A percentile compares a stretch with the other conserved stretches of the same genome.
These are phyloP conservation scores for Linum usitatissimum DNA, from an alignment of 345 rosid species.

Conservation along the genomic window DNA sequence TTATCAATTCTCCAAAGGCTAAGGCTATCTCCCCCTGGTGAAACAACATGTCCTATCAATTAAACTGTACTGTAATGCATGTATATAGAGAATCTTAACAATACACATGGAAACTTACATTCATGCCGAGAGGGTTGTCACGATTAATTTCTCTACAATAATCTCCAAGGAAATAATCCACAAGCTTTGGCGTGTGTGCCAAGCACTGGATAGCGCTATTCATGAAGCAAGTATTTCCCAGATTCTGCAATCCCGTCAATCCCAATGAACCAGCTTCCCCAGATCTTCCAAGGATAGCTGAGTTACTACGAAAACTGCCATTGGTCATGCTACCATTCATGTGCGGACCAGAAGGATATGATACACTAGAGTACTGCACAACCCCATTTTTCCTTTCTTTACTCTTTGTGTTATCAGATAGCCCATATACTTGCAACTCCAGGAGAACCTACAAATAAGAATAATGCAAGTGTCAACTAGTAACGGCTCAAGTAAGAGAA, in stretches of 20 bases:
- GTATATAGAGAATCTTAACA: neutral
- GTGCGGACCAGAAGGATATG: conserved; percentile 23
- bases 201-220: conserved; percentile 95
- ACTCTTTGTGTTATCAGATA: conserved; percentile 74
- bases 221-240: conserved; percentile 99
- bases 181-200: conserved; percentile 94
- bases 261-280: conserved; percentile 94
- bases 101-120: conserved; percentile 34
- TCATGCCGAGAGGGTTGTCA: conserved; percentile 88
- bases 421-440: conserved; percentile 93
- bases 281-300: conserved; percentile 46
- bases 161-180: conserved; percentile 91
- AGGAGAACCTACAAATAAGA: conserved; percentile 47
- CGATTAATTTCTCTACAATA: conserved; percentile 80
- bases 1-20: conserved; percentile 85
- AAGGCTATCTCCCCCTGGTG: conserved; percentile 88
- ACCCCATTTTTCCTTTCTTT: conserved; percentile 58
- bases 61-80: neutral
- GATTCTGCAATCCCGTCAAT: conserved; percentile 89
- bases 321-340: conserved; percentile 42
- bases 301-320: conserved; percentile 31
- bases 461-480: conserved; percentile 11
- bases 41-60: conserved; percentile 13
- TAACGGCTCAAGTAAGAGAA: neutral
- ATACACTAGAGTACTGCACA: conserved; percentile 36